Evolutionary conservation across 1,284 basidiomycete genomes (phyloP), one percentile per base, ranked within the genome.

Genomic region (Apiotrichum domesticum): DNA sequence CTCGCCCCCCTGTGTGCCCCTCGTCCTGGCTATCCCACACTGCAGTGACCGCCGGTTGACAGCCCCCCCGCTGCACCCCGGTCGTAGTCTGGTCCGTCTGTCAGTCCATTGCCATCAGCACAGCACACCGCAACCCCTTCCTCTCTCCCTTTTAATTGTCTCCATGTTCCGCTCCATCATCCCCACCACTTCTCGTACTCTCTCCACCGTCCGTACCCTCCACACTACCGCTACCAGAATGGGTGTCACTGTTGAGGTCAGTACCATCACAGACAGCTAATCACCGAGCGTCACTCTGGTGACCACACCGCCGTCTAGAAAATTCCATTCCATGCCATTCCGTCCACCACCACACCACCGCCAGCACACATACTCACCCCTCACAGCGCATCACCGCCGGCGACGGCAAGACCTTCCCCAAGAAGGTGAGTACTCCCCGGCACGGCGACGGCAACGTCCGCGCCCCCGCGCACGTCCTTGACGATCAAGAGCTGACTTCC

Each of bases 321-420:
- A 9, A n/a, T 41, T 48, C 45, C 32, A 43, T 10, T 21, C 21
- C 21, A 21, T 21, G 21, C 21, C 21, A 21, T 21, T 21, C 21
- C 21, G 21, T 21, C 21, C 21, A 21, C 21, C 21, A 21, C 21
- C 21, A 21, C 21, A 21, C 21, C 21, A 21, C 21, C 21, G 21
- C 21, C 21, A 21, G 21, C 21, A 21, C 21, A 32, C 11, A 42
- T 46, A 37, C 43, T 54, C 32, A 41, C 33, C 15, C 35, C n/a
- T 14, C 35, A 14, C 61, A 74, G 69, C 64, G 59, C 47, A 69
- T 78, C 65, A 52, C 69, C 46, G 56, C 70, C 61, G 76, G 77
- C 59, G 76, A 78, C 66, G 75, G 75, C 58, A 66, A 72, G 66
- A 73, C 54, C 67, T 77, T 73, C 71, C 74, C 76, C 67, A 72